Percentiles rank a stretch among this genome's conserved stretches.
phyloP scores from a whole-genome alignment of 805 yeast genomes.

The Yarrowia deformans region DNA sequence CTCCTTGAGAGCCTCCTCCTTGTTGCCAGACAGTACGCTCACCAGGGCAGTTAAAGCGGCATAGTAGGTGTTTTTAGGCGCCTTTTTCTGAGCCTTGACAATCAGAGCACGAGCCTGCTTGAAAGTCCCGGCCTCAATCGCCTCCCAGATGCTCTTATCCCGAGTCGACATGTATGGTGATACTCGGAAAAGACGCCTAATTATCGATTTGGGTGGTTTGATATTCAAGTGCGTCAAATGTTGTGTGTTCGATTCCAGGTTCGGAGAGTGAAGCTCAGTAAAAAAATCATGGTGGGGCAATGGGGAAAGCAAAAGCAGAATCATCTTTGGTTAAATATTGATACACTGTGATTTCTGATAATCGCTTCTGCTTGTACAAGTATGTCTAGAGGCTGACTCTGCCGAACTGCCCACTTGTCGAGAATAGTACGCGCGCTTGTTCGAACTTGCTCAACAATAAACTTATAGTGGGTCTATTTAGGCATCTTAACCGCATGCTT shows the following conservation, averaged over 20 bases:
- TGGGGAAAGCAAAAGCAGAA: too few species aligned
- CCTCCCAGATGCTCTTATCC: slow-evolving; percentile 52
- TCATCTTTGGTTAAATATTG: too few species aligned
- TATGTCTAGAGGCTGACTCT: too few species aligned
- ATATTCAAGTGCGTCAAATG: neutral
- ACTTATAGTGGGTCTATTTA: too few species aligned
- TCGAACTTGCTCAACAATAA: too few species aligned
- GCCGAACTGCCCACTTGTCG: too few species aligned
- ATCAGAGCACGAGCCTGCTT: slow-evolving; percentile 61
- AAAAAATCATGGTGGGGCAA: too few species aligned
- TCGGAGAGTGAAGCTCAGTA: neutral
- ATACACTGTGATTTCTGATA: too few species aligned
- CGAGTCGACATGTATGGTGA: slow-evolving; percentile 16
- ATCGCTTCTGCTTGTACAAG: too few species aligned
- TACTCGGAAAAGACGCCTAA: neutral
- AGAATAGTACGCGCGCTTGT: too few species aligned
- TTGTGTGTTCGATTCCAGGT: slow-evolving; percentile 21
- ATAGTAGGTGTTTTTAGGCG: slow-evolving; percentile 65
- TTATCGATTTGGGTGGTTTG: slow-evolving; percentile 1
- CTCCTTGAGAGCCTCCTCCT: slow-evolving; percentile 42
- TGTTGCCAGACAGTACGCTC: slow-evolving; percentile 41
- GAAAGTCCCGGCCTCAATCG: slow-evolving; percentile 62
- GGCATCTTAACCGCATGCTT: too few species aligned
- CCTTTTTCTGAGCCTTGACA: slow-evolving; percentile 58
- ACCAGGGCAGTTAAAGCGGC: slow-evolving; percentile 53